Evolutionary conservation across 2,329 filamentous ascomycete genomes (phyloP).

Genomic region (Aspergillus brunneoviolaceus): DNA sequence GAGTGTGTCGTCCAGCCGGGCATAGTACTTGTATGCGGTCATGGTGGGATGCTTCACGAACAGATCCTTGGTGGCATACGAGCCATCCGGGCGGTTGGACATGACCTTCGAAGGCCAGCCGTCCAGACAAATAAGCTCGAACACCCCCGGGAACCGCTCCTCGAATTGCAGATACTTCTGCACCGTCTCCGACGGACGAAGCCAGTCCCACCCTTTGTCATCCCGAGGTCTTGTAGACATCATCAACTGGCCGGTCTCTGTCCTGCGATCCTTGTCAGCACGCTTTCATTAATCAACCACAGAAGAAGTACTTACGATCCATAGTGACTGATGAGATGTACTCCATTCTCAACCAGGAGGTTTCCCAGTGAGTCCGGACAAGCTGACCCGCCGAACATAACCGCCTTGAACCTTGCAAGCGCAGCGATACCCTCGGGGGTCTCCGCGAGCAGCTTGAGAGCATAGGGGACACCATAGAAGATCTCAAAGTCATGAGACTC

Average conservation of each 20-base stretch:
- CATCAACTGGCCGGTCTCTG: slow-evolving; percentile 63
- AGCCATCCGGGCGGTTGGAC: slow-evolving; percentile 48
- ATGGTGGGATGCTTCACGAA: slow-evolving; percentile 47
- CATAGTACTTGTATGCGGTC: slow-evolving; percentile 50
- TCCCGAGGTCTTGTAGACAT: slow-evolving; percentile 55
- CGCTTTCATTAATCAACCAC: not conserved
- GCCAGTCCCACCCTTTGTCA: slow-evolving; percentile 62
- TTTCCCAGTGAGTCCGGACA: slow-evolving; percentile 62
- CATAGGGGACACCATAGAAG: slow-evolving; percentile 64
- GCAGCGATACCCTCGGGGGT: slow-evolving; percentile 53
- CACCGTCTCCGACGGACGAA: slow-evolving; percentile 46
- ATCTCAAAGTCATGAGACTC: slow-evolving; percentile 49
- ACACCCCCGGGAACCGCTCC: slow-evolving; percentile 35
- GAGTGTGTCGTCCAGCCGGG: slow-evolving; percentile 49
- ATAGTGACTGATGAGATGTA: slow-evolving; percentile 58
- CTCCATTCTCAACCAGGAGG: slow-evolving; percentile 51
- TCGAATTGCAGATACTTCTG: slow-evolving; percentile 46
- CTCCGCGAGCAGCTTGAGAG: slow-evolving; percentile 63
- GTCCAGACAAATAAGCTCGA: slow-evolving; percentile 37
- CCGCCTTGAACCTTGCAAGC: slow-evolving; percentile 50
- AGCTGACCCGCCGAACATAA: slow-evolving; percentile 58
- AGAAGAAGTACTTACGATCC: slow-evolving; percentile 48
- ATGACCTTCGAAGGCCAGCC: slow-evolving; percentile 43
- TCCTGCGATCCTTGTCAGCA: slow-evolving; percentile 36
- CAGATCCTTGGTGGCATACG: slow-evolving; percentile 53